Evolutionary conservation across 106 monocot genomes (phyloP), one percentile per base, ranked within the genome.

Genomic region (Posidonia australis): DNA sequence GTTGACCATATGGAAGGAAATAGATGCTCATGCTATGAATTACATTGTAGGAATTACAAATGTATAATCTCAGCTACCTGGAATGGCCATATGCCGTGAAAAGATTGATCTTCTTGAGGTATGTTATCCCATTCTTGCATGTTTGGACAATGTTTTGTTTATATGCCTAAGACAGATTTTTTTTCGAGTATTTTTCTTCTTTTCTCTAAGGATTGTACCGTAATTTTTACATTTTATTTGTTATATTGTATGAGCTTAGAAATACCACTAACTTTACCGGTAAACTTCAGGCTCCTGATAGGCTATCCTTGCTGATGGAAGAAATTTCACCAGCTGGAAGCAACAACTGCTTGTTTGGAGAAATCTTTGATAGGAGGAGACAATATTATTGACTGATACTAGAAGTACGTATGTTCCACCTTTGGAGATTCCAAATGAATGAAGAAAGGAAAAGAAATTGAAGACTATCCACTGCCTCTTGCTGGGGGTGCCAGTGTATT

Each of bases 391-490:
- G 29, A 9, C 16, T 22, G 71, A 22, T 71, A 58, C 19, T 74
- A 44, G 58, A 49, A 51, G 66, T 61, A 31, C 28, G 9, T 26
- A 64, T 23, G 9, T 61, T 44, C 23, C 46, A 60, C 44, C 76
- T 64, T 45, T 52, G 1, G 56, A 65, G 27, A 65, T 67, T 62
- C 27, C 45, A 31, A 62, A 20, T 63, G 72, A 73, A 63, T 79
- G 73, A 54, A 66, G 26, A 68, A 83, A 73, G 70, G 92, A 85
- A 69, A 89, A 90, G 63, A 68, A 49, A 75, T 96, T 48, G 84
- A 80, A 69, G 90, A 96, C n/a, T 90, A 96, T 79, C 90, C 96
- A 60, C 68, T 70, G 4, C 96, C 96, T 74, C 80, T 90, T 67
- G 84, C 87, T 62, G 90, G 90, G 17, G 87, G 76, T 66, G 73